A percentile compares a stretch with the other conserved stretches of the same genome.
These are phyloP conservation scores for Trichoderma citrinoviride DNA, from an alignment of 2,329 filamentous ascomycete genomes.

Conservation along the genomic window DNA sequence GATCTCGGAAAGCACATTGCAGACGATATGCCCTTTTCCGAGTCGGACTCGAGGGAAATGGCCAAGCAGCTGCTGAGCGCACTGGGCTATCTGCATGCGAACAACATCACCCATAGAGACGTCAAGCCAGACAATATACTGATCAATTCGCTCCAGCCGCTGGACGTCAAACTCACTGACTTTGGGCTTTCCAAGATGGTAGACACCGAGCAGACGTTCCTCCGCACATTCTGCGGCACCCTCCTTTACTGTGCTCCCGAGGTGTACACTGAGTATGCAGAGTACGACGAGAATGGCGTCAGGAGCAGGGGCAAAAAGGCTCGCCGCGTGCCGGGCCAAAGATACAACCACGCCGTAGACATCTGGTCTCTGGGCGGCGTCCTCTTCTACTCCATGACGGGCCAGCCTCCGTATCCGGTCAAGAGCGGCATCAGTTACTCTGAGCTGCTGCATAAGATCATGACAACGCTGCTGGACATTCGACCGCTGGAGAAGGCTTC, in stretches of 20 bases:
- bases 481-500: constrained; percentile 56
- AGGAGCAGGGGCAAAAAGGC: constrained; percentile 61
- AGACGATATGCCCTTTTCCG: constrained; percentile 60
- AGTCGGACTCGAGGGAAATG: constrained; percentile 68
- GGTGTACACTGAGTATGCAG: constrained; percentile 74
- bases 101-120: constrained; percentile 94
- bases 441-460: constrained; percentile 80
- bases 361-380: constrained; percentile 96
- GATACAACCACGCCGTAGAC: constrained; percentile 89
- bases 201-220: constrained; percentile 82
- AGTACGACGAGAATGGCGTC: constrained; percentile 69
- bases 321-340: constrained; percentile 55
- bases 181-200: constrained; percentile 96
- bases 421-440: constrained; percentile 72
- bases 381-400: constrained; percentile 80
- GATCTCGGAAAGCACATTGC: constrained; percentile 75
- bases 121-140: constrained; percentile 98
- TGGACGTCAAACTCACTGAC: constrained; percentile 88
- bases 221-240: constrained; percentile 95
- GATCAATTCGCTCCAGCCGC: constrained; percentile 67
- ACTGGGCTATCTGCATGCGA: constrained; percentile 78
- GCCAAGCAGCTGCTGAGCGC: constrained; percentile 76
- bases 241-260: constrained; percentile 94
- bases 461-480: constrained; percentile 70
- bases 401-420: constrained; percentile 76